Base-by-base conservation (phyloP, 768 basidiomycete species). In the Naganishia kalamii region DNA sequence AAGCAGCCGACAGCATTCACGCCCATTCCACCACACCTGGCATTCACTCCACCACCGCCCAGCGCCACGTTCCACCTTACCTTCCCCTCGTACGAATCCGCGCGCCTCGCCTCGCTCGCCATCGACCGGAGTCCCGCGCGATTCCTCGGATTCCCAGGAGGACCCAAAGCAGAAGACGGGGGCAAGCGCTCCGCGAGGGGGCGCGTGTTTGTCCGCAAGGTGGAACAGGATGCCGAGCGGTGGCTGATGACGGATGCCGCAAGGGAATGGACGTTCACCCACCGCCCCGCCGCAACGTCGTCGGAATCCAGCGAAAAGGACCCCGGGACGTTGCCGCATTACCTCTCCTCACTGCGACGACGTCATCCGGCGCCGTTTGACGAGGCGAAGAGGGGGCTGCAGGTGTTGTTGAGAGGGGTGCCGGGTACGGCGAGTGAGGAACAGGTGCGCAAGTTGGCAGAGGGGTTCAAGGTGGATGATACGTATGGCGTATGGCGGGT, bases 381-480 rank as follows among this genome's bases (percentile, higher is more conserved):
- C 23, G 35, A 33, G n/a, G 37, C 54, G 4, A 57, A 40, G 40
- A 33, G 54, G 13, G n/a, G 33, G 13, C 23, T 57, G 11, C 54
- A 57, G 54, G 54, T 57, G 12, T 13, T 57, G 1, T 23, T 57
- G 12, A 33, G 54, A 6, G 54, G 54, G 23, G 4, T 57, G 21
- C 54, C 54, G 4, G 19, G 19, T 27, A 15, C 32, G 12, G 33
- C 37, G 13, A 40, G 35, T 2, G 54, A 57, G 25, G 54, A 57
- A 25, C 54, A 57, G 13, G 54, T 57, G 11, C 27, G 54, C 21
- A 10, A 33, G 10, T 23, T 57, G 15, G 54, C 35, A 25, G 21
- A 25, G 25, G 54, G 54, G 35, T 57, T 57, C 54, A 57, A 57
- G 37, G 40, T 57, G 13, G 54, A 57, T 15, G 54, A 57, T 40